Conservation (phyloP, 768 basidiomycete species). For the Pleurotus pulmonarius region DNA sequence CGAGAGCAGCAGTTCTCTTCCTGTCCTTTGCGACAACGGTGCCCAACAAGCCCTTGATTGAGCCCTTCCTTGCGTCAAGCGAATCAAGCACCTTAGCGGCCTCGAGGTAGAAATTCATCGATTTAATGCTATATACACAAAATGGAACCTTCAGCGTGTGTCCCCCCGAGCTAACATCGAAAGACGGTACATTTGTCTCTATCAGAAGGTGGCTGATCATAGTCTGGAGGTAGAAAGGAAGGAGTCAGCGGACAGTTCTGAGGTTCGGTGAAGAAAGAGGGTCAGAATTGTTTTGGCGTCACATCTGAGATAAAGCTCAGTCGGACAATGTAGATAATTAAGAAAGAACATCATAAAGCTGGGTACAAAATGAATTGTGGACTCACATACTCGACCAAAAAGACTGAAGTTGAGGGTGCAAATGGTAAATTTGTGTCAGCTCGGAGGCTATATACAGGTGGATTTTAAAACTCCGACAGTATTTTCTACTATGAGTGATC, state of each 20-base stretch:
- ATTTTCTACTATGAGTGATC: slow-evolving; percentile 2
- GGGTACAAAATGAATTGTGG: background rate
- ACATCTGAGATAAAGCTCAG: slow-evolving; percentile 39
- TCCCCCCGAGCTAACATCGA: slow-evolving; percentile 9
- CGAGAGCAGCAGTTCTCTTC: slow-evolving; percentile 78
- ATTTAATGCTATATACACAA: slow-evolving; percentile 26
- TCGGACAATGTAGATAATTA: slow-evolving; percentile 90
- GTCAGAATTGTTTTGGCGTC: slow-evolving; percentile 44
- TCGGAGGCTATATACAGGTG: background rate
- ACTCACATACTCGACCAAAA: background rate
- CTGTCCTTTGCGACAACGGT: slow-evolving; percentile 70
- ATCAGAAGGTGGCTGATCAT: background rate
- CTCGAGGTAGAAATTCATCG: slow-evolving; percentile 96
- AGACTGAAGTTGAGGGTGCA: background rate
- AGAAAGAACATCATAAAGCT: slow-evolving; percentile 55
- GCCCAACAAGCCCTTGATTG: slow-evolving; percentile 80
- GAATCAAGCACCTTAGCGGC: slow-evolving; percentile 81
- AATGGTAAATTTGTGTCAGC: slow-evolving; percentile 5
- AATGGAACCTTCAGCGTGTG: slow-evolving; percentile 11
- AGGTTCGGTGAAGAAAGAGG: slow-evolving; percentile 13
- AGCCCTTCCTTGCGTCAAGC: slow-evolving; percentile 86
- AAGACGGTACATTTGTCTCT: background rate
- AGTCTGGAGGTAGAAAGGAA: background rate
- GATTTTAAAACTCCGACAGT: background rate
- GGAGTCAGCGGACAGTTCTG: slow-evolving; percentile 2